A percentile compares a stretch with the other conserved stretches of the same genome.
Evolutionary conservation across 179 eudicot genomes (phyloP).

Genomic region (Silene coronaria): DNA sequence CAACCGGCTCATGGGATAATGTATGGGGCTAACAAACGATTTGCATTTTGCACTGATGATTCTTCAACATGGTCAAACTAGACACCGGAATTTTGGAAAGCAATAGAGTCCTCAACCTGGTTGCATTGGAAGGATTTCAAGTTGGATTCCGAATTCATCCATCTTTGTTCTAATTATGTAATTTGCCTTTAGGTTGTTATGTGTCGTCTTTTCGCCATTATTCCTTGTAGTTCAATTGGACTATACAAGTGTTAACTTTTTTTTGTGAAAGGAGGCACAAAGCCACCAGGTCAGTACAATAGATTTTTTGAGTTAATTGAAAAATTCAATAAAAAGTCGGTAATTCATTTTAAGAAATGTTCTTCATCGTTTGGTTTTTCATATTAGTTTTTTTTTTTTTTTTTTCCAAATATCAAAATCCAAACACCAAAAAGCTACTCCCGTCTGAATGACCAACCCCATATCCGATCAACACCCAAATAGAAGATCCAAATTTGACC

Average conservation of each 20-base stretch:
- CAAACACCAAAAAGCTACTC: too few species aligned
- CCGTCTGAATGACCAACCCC: too few species aligned
- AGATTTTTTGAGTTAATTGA: background rate
- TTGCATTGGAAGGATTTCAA: background rate
- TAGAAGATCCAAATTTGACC: too few species aligned
- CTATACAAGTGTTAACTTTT: constrained; percentile 2
- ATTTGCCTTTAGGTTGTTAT: background rate
- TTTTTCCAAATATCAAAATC: too few species aligned
- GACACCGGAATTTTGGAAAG: constrained; percentile 10
- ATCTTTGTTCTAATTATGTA: background rate
- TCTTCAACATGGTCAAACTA: background rate
- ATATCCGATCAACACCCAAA: too few species aligned
- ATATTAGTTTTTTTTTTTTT: too few species aligned
- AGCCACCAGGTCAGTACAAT: background rate
- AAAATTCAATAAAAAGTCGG: background rate
- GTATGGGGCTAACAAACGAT: constrained; percentile 52
- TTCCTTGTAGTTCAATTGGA: constrained; percentile 12
- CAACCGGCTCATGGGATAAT: constrained; percentile 58
- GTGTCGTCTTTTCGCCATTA: background rate
- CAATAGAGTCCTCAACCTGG: background rate
- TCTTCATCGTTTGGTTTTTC: too few species aligned
- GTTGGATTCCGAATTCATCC: constrained; percentile 5
- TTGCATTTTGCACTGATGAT: constrained; percentile 16
- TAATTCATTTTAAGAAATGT: too few species aligned
- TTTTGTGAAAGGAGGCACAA: background rate